phyloP scores from a whole-genome alignment of 768 basidiomycete genomes.

The Lentinula detonsa region DNA sequence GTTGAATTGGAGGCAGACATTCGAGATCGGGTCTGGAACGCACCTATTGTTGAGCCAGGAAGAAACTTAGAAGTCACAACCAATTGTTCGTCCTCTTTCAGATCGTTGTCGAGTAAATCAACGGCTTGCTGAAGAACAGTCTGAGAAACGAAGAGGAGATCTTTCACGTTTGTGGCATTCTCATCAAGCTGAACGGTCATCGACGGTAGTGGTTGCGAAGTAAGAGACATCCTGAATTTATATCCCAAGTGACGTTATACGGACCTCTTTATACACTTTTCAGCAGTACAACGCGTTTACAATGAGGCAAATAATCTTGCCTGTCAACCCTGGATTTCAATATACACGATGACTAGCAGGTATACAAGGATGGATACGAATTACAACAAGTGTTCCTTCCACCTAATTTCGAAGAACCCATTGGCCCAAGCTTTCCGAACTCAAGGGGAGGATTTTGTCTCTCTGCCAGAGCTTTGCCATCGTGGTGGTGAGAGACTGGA shows the following conservation, averaged over 20 bases:
- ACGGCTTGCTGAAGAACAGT: constrained; percentile 69
- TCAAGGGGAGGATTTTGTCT: constrained; percentile 62
- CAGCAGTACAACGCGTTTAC: constrained; percentile 8
- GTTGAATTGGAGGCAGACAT: not conserved
- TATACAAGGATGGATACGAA: constrained; percentile 11
- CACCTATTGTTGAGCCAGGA: constrained; percentile 87
- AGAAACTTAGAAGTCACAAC: constrained; percentile 62
- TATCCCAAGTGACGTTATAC: not conserved
- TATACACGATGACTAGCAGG: not conserved
- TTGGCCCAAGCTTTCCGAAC: constrained; percentile 54
- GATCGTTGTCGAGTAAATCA: constrained; percentile 59
- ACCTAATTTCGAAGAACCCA: constrained; percentile 79
- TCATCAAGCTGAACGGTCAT: constrained; percentile 16
- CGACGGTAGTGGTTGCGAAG: constrained; percentile 10
- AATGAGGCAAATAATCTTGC: constrained; percentile 8
- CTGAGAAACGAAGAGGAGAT: constrained; percentile 61
- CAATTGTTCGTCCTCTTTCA: constrained; percentile 67
- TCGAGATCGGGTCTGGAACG: constrained; percentile 8
- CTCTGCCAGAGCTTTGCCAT: constrained; percentile 61
- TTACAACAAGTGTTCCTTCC: constrained; percentile 46
- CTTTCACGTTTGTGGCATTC: constrained; percentile 26
- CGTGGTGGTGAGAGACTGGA: constrained; percentile 70
- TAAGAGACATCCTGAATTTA: not conserved
- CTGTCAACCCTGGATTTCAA: not conserved
- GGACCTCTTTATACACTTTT: not conserved